Evolutionary conservation across 768 basidiomycete species (phyloP).

Genomic region (Xerocomellus intermedius): DNA sequence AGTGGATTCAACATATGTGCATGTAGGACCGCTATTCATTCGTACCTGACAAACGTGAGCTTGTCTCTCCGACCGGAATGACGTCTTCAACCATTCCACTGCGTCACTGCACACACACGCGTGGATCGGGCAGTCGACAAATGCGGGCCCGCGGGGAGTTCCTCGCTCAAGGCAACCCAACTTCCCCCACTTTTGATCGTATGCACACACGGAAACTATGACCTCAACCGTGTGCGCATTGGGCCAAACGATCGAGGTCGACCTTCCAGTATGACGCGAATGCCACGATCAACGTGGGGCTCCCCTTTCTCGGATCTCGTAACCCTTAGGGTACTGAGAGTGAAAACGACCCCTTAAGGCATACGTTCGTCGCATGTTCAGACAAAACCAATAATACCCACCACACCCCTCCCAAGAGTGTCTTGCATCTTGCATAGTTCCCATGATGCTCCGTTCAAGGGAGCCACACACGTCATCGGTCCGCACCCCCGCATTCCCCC

Average conservation of each 20-base stretch:
- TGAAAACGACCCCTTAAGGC: neutral
- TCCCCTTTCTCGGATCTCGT: slow-evolving; percentile 12
- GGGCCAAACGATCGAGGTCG: slow-evolving; percentile 8
- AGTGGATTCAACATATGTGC: neutral
- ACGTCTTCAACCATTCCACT: slow-evolving; percentile 3
- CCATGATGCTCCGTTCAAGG: neutral
- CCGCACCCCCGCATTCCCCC: slow-evolving; percentile 21
- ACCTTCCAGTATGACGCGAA: slow-evolving; percentile 2
- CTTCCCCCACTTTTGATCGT: slow-evolving; percentile 6
- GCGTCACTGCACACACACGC: neutral
- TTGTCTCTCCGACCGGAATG: neutral
- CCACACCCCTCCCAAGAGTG: neutral
- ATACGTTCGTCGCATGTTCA: slow-evolving; percentile 19
- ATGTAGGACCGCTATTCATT: neutral
- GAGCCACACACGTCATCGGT: slow-evolving; percentile 18
- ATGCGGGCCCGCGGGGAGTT: neutral
- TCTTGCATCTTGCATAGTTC: slow-evolving; percentile 9
- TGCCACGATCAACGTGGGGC: slow-evolving; percentile 12
- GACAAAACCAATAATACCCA: neutral
- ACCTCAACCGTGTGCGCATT: neutral
- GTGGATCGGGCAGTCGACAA: slow-evolving; percentile 3
- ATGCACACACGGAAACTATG: slow-evolving; percentile 6
- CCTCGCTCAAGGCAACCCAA: neutral
- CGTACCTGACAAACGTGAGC: neutral
- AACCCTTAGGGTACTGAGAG: neutral